Evolutionary conservation across 352 stramenopile species (phyloP).

Genomic region (Globisporangium recalcitrans): DNA sequence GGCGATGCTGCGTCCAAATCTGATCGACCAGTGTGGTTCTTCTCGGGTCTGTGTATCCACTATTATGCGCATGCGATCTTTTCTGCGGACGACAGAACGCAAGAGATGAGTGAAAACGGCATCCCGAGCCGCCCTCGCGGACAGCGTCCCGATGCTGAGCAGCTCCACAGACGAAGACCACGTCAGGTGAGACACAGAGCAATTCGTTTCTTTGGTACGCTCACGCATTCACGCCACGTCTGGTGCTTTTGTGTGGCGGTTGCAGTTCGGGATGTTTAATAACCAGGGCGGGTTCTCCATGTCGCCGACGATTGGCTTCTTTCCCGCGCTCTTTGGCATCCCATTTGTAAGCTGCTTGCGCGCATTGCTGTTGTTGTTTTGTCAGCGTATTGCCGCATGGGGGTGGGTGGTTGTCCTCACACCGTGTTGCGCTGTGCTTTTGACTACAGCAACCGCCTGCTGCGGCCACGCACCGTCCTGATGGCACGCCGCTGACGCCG

Average conservation of each 20-base stretch:
- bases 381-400: too few species aligned
- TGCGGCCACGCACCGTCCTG: slow-evolving; percentile 32
- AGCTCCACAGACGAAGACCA: slow-evolving; percentile 43
- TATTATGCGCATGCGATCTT: neutral
- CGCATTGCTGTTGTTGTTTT: neutral
- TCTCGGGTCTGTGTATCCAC: neutral
- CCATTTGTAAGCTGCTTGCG: slow-evolving; percentile 27
- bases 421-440: too few species aligned
- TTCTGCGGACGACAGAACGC: slow-evolving; percentile 13
- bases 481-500: slow-evolving; percentile 43
- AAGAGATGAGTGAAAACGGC: slow-evolving; percentile 22
- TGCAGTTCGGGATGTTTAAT: slow-evolving; percentile 35
- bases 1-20: neutral
- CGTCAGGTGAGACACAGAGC: slow-evolving; percentile 31
- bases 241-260: neutral
- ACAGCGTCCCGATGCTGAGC: slow-evolving; percentile 56
- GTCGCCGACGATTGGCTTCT: slow-evolving; percentile 78
- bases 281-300: slow-evolving; percentile 39
- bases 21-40: neutral
- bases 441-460: slow-evolving; percentile 27
- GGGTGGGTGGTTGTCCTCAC: too few species aligned
- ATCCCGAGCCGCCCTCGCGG: slow-evolving; percentile 56
- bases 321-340: slow-evolving; percentile 78
- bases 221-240: too few species aligned
- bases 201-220: too few species aligned